Evolutionary conservation across 192 early-diverging fungal genomes (phyloP).

Genomic region (Backusella tarrabulga): DNA sequence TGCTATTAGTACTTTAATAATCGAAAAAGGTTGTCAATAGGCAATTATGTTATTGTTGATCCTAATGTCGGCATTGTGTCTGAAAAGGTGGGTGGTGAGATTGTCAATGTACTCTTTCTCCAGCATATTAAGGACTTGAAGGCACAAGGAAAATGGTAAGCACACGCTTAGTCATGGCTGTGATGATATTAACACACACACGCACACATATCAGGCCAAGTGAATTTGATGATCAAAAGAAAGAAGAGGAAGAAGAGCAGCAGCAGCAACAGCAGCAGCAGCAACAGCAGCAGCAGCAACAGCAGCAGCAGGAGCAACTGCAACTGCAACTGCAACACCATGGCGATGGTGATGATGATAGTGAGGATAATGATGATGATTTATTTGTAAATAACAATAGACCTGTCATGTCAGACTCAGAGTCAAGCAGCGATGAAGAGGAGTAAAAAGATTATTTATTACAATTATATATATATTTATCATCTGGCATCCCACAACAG

Average conservation of each 20-base stretch:
- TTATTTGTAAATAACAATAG: constrained; percentile 64
- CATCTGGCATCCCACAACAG: constrained; percentile 1
- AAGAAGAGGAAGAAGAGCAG: constrained; percentile 23
- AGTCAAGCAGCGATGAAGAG: constrained; percentile 31
- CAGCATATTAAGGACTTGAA: constrained; percentile 73
- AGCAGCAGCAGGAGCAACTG: no score
- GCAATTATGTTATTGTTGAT: constrained; percentile 67
- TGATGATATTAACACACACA: neutral
- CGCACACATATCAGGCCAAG: constrained; percentile 4
- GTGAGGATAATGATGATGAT: constrained; percentile 46
- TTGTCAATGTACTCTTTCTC: constrained; percentile 69
- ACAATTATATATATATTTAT: neutral
- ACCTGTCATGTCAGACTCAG: constrained; percentile 48
- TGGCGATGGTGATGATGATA: neutral
- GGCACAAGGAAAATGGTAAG: constrained; percentile 56
- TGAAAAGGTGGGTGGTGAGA: constrained; percentile 78
- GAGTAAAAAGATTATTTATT: neutral
- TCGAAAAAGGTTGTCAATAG: constrained; percentile 26
- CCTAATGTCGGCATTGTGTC: constrained; percentile 49
- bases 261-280: neutral
- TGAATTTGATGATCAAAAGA: constrained; percentile 25
- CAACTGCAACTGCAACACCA: no score
- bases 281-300: constrained; percentile 16
- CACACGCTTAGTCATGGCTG: no score
- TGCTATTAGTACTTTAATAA: neutral